phyloP scores from a whole-genome alignment of 192 early-diverging fungal species.

The Jimgerdemannia flammicorona region DNA sequence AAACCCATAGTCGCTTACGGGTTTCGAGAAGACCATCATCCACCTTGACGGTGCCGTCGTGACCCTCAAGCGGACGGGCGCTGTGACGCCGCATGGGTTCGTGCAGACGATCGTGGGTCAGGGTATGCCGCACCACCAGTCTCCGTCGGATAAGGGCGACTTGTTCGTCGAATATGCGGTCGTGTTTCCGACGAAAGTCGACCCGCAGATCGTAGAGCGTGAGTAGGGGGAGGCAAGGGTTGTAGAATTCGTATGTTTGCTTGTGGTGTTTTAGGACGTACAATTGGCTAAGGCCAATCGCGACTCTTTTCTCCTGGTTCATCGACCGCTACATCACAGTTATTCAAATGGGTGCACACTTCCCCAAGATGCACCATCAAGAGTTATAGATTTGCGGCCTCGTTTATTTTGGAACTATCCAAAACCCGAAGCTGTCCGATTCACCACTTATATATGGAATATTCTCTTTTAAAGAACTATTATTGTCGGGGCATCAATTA shows the following conservation, averaged over 20 bases:
- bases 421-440: too few species aligned
- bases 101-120: constrained; percentile 75
- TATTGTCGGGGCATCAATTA: too few species aligned
- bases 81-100: constrained; percentile 62
- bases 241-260: not conserved
- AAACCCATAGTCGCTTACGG: constrained; percentile 61
- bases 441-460: too few species aligned
- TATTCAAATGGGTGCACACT: too few species aligned
- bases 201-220: constrained; percentile 24
- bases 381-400: too few species aligned
- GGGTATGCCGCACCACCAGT: constrained; percentile 83
- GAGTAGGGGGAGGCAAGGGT: not conserved
- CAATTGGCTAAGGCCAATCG: too few species aligned
- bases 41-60: constrained; percentile 80
- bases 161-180: constrained; percentile 89
- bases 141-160: constrained; percentile 61
- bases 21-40: constrained; percentile 69
- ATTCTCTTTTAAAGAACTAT: too few species aligned
- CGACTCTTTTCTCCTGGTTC: too few species aligned
- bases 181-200: constrained; percentile 65
- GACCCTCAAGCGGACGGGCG: constrained; percentile 50
- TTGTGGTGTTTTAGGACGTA: too few species aligned
- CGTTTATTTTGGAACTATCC: too few species aligned
- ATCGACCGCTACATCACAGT: too few species aligned
- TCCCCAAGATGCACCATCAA: too few species aligned